These are phyloP conservation scores for Piper betle DNA, from an alignment of 164 flowering plant genomes.

Conservation along the genomic window DNA sequence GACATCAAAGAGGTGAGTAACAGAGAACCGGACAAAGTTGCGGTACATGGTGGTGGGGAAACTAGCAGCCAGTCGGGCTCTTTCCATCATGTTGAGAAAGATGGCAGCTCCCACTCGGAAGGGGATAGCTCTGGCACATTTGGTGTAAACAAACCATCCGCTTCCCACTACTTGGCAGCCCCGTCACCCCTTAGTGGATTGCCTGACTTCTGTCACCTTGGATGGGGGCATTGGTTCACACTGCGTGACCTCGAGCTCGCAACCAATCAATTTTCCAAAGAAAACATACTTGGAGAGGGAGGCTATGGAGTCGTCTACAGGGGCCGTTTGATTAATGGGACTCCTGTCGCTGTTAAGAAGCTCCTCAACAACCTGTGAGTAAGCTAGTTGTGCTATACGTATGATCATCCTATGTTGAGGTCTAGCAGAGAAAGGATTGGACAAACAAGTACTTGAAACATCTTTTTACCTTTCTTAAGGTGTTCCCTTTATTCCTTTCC, in stretches of 20 bases:
- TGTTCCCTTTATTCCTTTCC: constrained; percentile 2
- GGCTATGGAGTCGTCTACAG: constrained; percentile 84
- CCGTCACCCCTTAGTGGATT: constrained; percentile 67
- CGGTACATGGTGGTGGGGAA: constrained; percentile 33
- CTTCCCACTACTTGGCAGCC: constrained; percentile 36
- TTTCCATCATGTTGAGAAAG: constrained; percentile 45
- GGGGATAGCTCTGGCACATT: constrained; percentile 28
- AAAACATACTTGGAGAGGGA: constrained; percentile 78
- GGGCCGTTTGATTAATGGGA: constrained; percentile 64
- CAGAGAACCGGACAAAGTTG: constrained; percentile 44
- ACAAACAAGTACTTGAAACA: not conserved
- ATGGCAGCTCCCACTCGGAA: constrained; percentile 38
- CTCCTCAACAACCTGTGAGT: constrained; percentile 80
- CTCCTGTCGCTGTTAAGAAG: constrained; percentile 81
- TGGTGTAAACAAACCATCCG: constrained; percentile 20
- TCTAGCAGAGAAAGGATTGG: too few relatives aligned
- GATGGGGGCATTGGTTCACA: constrained; percentile 98
- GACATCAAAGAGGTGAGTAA: constrained; percentile 72
- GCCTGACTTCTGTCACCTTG: constrained; percentile 82
- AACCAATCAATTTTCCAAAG: constrained; percentile 62
- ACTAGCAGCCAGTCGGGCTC: constrained; percentile 50
- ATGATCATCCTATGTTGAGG: too few relatives aligned
- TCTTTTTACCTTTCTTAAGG: not conserved
- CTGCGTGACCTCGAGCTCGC: constrained; percentile 73
- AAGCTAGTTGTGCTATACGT: not conserved